Evolutionary conservation across 192 early-diverging fungal genomes (phyloP).

Genomic region (Backusella macrospora): DNA sequence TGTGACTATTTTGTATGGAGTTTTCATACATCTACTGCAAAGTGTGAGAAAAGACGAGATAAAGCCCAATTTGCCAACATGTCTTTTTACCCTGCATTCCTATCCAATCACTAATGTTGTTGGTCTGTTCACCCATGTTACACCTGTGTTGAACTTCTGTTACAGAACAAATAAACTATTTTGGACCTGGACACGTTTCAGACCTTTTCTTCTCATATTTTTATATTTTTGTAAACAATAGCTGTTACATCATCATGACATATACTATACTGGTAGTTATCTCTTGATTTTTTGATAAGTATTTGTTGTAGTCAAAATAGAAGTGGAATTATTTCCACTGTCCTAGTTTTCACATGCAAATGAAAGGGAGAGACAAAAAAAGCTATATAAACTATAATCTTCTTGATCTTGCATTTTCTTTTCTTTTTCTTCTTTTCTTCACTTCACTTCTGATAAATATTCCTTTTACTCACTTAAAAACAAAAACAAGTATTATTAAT

Average conservation of each 20-base stretch:
- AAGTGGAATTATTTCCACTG: slow-evolving; percentile 6
- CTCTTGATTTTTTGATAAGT: not conserved
- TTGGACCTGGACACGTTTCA: slow-evolving; percentile 14
- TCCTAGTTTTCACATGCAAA: slow-evolving; percentile 17
- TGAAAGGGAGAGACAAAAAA: slow-evolving; percentile 3
- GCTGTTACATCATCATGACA: slow-evolving; percentile 10
- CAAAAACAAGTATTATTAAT: not conserved
- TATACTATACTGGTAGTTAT: not conserved
- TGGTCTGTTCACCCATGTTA: slow-evolving; percentile 1
- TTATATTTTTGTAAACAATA: not conserved
- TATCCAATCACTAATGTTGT: not conserved
- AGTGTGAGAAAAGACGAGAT: slow-evolving; percentile 13
- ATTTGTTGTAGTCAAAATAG: not conserved
- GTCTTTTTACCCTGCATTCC: slow-evolving; percentile 1
- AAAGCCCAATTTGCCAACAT: slow-evolving; percentile 1
- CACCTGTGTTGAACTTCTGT: not conserved
- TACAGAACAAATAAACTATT: slow-evolving; percentile 15
- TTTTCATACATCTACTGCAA: slow-evolving; percentile 12
- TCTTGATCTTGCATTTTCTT: not conserved
- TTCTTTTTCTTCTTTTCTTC: not conserved
- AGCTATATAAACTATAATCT: slow-evolving; percentile 1
- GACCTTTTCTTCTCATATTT: slow-evolving; percentile 6
- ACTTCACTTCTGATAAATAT: not conserved
- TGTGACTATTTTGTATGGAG: slow-evolving; percentile 3
- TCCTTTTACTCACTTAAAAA: slow-evolving; percentile 1